Conservation (phyloP, 2,329 filamentous ascomycete genomes). For the Hypoxylon sp. region DNA sequence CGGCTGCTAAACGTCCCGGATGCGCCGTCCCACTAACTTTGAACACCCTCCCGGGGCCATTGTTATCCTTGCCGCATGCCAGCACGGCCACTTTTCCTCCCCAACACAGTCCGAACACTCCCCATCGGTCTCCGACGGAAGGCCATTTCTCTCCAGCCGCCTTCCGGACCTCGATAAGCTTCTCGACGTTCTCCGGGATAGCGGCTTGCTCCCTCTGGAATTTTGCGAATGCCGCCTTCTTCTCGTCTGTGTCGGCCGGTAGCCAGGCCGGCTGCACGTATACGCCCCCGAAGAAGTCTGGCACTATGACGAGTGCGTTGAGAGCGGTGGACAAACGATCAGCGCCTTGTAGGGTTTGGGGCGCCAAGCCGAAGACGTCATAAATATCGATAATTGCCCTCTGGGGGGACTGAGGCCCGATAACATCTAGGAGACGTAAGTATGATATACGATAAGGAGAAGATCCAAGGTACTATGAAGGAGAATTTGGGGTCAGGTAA, state of each 20-base stretch:
- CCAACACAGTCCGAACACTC: constrained; percentile 65
- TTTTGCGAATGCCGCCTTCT: constrained; percentile 52
- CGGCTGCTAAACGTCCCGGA: constrained; percentile 14
- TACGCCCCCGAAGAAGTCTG: constrained; percentile 59
- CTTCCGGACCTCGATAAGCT: constrained; percentile 51
- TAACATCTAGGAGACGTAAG: constrained; percentile 53
- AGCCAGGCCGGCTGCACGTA: constrained; percentile 54
- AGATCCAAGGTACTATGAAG: background rate
- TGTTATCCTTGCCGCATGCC: constrained; percentile 51
- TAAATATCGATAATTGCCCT: constrained; percentile 62
- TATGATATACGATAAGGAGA: background rate
- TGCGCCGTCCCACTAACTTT: constrained; percentile 28
- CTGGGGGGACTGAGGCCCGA: constrained; percentile 54
- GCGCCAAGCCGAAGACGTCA: constrained; percentile 63
- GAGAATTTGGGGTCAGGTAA: background rate
- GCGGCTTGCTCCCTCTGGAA: constrained; percentile 56
- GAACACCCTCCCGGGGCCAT: constrained; percentile 48
- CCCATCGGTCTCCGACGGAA: constrained; percentile 56
- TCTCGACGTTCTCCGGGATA: constrained; percentile 49
- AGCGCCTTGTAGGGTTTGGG: constrained; percentile 64
- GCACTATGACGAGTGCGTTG: constrained; percentile 59
- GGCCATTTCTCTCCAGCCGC: constrained; percentile 22
- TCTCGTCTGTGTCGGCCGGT: constrained; percentile 62
- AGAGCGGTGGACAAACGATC: constrained; percentile 59
- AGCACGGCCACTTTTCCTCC: constrained; percentile 63